These are phyloP conservation scores for Quercus variabilis DNA, from an alignment of 306 rosid species.

Conservation along the genomic window DNA sequence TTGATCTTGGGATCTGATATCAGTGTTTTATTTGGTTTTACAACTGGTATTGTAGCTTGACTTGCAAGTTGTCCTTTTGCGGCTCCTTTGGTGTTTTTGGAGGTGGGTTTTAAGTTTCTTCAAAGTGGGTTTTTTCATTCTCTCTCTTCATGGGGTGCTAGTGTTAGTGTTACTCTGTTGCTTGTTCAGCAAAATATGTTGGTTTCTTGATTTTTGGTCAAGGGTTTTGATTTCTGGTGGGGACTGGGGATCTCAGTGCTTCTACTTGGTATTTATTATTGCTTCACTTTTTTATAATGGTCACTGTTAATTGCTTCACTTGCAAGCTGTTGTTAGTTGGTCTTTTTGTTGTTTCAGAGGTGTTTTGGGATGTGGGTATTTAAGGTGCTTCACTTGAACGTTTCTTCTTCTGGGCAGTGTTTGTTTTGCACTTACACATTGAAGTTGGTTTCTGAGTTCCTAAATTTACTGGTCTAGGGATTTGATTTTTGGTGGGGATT, in stretches of 20 bases:
- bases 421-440: constrained; percentile 21
- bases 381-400: background rate
- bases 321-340: constrained; percentile 56
- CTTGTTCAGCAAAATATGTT: constrained; percentile 17
- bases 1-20: background rate
- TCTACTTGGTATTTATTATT: constrained; percentile 34
- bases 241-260: constrained; percentile 42
- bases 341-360: constrained; percentile 35
- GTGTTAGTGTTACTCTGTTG: background rate
- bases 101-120: constrained; percentile 13
- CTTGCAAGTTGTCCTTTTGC: background rate
- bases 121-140: background rate
- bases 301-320: constrained; percentile 46
- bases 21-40: background rate
- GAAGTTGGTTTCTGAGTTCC: constrained; percentile 19
- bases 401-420: constrained; percentile 31
- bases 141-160: background rate
- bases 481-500: constrained; percentile 40
- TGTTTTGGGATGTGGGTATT: constrained; percentile 39
- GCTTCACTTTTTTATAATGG: constrained; percentile 39
- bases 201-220: constrained; percentile 35
- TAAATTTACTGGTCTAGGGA: constrained; percentile 51
- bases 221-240: constrained; percentile 42
- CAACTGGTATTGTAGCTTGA: background rate
- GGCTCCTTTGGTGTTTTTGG: background rate